Conservation (phyloP, 2,329 filamentous ascomycete species). For the Diaporthe australafricana region DNA sequence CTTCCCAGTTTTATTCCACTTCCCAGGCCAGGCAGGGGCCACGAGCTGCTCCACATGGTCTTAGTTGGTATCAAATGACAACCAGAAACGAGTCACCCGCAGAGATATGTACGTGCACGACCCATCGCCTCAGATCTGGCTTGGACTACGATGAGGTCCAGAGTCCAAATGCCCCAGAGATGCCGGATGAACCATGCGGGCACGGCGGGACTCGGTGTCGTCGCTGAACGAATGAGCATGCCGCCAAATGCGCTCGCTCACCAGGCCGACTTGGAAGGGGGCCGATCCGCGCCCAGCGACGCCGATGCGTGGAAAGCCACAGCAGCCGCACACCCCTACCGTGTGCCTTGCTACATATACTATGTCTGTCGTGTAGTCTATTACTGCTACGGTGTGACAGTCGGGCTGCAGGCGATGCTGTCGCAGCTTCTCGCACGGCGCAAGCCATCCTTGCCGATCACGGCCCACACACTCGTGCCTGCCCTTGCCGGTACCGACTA, state of each 20-base stretch:
- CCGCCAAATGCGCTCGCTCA: neutral
- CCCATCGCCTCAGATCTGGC: neutral
- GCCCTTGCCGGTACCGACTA: constrained; percentile 28
- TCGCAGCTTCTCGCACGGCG: constrained; percentile 14
- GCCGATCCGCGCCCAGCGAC: constrained; percentile 16
- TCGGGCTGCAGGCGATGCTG: neutral
- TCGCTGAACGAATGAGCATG: constrained; percentile 5
- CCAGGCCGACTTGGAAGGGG: neutral
- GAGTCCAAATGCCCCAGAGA: neutral
- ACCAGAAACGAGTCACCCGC: neutral
- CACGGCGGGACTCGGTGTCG: constrained; percentile 7
- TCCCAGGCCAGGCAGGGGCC: neutral
- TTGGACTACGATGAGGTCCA: neutral
- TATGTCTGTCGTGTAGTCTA: too few species aligned
- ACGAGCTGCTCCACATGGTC: neutral
- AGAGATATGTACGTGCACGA: neutral
- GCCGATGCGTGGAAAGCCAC: constrained; percentile 17
- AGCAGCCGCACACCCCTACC: neutral
- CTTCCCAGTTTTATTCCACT: constrained; percentile 17
- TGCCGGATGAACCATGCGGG: constrained; percentile 13
- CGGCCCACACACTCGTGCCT: constrained; percentile 11
- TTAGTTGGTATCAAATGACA: constrained; percentile 18
- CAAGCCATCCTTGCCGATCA: constrained; percentile 36
- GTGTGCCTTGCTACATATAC: too few species aligned
- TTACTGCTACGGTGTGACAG: too few species aligned